phyloP scores from a whole-genome alignment of 1,139 yeast genomes.

The Pichia sp. region DNA sequence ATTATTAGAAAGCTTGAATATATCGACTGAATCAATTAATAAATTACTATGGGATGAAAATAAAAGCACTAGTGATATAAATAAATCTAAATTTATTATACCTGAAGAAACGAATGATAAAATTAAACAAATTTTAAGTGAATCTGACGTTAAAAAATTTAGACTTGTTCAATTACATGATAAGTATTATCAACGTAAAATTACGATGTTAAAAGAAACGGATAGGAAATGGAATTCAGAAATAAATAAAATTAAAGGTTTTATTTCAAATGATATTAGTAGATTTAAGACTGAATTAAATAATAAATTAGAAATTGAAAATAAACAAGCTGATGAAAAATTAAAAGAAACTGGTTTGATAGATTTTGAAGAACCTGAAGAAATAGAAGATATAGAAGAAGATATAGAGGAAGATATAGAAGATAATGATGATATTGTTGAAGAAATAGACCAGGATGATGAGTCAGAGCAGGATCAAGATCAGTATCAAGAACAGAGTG shows the following conservation, averaged over 20 bases:
- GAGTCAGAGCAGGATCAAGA: slow-evolving; percentile 6
- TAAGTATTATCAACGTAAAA: slow-evolving; percentile 22
- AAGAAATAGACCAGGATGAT: slow-evolving; percentile 8
- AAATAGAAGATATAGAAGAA: slow-evolving; percentile 1
- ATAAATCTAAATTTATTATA: slow-evolving; percentile 17
- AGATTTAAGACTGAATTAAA: slow-evolving; percentile 15
- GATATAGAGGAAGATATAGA: slow-evolving; percentile 17
- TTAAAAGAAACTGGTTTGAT: slow-evolving; percentile 4
- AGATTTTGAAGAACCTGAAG: slow-evolving; percentile 1
- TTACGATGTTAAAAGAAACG: slow-evolving; percentile 17
- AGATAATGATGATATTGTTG: slow-evolving; percentile 22
- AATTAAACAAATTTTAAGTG: slow-evolving; percentile 19
- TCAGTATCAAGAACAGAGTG: background rate
- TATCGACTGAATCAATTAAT: slow-evolving; percentile 1
- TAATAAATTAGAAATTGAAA: slow-evolving; percentile 14
- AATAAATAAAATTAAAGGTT: slow-evolving; percentile 19
- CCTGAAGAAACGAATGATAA: slow-evolving; percentile 24
- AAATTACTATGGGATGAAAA: slow-evolving; percentile 3
- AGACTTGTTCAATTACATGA: slow-evolving; percentile 25
- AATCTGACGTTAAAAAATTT: slow-evolving; percentile 23
- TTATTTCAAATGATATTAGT: slow-evolving; percentile 19
- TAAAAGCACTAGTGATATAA: slow-evolving; percentile 9
- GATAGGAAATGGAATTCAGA: slow-evolving; percentile 25
- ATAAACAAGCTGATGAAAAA: slow-evolving; percentile 4
- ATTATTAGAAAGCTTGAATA: background rate